Percentiles rank a stretch among this genome's conserved stretches.
Evolutionary conservation across 495 filamentous ascomycete genomes (phyloP).

Genomic region (Ramalina intermedia): DNA sequence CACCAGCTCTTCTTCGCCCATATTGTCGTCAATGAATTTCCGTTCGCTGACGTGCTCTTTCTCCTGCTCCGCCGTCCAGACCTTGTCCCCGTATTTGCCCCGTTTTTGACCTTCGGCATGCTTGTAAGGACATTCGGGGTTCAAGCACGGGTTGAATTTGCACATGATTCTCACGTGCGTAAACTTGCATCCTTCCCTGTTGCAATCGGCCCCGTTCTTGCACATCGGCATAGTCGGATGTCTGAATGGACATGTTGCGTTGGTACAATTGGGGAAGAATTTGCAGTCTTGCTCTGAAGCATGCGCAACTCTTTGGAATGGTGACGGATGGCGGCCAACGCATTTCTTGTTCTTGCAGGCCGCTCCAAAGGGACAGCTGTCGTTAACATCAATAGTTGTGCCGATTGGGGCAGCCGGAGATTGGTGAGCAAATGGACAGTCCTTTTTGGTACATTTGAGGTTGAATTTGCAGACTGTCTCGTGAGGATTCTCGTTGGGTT

Average conservation of each 20-base stretch:
- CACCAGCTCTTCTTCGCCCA: constrained; percentile 59
- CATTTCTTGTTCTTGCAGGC: constrained; percentile 95
- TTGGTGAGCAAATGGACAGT: constrained; percentile 88
- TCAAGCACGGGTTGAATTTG: constrained; percentile 84
- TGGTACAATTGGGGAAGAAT: constrained; percentile 90
- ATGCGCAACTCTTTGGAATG: constrained; percentile 59
- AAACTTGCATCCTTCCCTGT: constrained; percentile 72
- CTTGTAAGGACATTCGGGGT: constrained; percentile 70
- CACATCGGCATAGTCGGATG: constrained; percentile 73
- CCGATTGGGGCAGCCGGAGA: constrained; percentile 82
- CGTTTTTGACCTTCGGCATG: constrained; percentile 80
- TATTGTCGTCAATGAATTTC: constrained; percentile 70
- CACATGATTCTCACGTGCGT: constrained; percentile 70
- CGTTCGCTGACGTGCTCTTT: constrained; percentile 70
- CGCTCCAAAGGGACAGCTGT: constrained; percentile 70
- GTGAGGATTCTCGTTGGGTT: constrained; percentile 10
- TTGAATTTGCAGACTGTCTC: constrained; percentile 62
- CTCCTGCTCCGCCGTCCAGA: constrained; percentile 56
- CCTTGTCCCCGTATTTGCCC: constrained; percentile 68
- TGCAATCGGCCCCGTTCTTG: constrained; percentile 87
- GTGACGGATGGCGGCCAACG: constrained; percentile 80
- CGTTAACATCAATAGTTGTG: constrained; percentile 59
- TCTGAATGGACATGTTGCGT: constrained; percentile 70
- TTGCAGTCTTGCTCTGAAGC: constrained; percentile 79
- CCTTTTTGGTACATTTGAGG: constrained; percentile 67